Conservation (phyloP, 1,139 yeast genomes). For the Geotrichum klebahnii region DNA sequence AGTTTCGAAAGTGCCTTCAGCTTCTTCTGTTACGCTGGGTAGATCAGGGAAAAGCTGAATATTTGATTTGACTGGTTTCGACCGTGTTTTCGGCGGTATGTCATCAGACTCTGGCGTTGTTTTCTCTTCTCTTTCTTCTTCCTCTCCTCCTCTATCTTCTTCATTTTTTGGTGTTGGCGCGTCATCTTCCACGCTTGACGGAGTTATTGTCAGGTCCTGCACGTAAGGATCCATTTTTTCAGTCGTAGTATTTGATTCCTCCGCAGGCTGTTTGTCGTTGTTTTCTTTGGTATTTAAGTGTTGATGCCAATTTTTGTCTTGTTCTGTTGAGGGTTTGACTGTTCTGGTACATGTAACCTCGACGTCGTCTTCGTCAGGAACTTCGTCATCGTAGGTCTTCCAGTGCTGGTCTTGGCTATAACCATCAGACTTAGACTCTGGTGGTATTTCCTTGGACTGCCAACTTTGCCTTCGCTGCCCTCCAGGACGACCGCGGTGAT, state of each 20-base stretch:
- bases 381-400: not conserved
- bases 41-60: slow-evolving; percentile 42
- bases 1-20: slow-evolving; percentile 53
- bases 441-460: no score
- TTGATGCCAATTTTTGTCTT: not conserved
- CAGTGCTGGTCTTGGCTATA: not conserved
- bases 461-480: slow-evolving; percentile 10
- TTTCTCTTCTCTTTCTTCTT: slow-evolving; percentile 1
- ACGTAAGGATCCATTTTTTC: not conserved
- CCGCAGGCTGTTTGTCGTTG: not conserved
- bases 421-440: not conserved
- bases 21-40: slow-evolving; percentile 68
- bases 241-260: not conserved
- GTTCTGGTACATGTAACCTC: no score
- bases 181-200: no score
- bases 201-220: no score
- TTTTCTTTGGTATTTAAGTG: not conserved
- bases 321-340: not conserved
- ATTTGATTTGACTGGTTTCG: slow-evolving; percentile 2
- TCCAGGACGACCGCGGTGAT: slow-evolving; percentile 7
- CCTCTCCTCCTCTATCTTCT: not conserved
- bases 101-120: slow-evolving; percentile 1
- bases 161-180: not conserved
- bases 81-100: not conserved
- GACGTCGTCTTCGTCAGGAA: not conserved